These are phyloP conservation scores for Hygrophoropsis aurantiaca DNA, from an alignment of 768 basidiomycete species.

Conservation along the genomic window DNA sequence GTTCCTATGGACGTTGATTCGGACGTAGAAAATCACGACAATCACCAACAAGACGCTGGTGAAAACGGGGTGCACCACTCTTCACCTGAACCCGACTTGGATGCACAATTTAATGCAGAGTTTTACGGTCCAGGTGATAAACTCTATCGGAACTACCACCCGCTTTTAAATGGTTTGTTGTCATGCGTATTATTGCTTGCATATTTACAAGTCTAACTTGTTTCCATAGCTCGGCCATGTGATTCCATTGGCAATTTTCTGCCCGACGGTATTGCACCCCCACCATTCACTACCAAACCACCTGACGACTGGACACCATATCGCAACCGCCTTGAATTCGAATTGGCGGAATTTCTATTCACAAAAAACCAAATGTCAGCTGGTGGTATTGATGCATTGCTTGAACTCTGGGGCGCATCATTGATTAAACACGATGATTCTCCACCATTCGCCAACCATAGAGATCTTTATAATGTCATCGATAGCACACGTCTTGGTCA, in stretches of 20 bases:
- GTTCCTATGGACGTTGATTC: no score
- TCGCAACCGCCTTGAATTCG: constrained; percentile 10
- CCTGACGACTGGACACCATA: constrained; percentile 13
- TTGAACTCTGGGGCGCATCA: constrained; percentile 17
- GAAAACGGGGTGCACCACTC: no score
- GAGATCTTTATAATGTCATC: constrained; percentile 23
- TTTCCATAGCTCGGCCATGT: constrained; percentile 4
- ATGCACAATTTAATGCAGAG: no score
- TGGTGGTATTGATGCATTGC: constrained; percentile 14
- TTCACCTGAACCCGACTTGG: background rate
- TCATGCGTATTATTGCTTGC: no score
- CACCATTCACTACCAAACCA: background rate
- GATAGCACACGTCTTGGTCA: constrained; percentile 25
- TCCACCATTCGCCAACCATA: constrained; percentile 23
- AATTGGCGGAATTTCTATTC: constrained; percentile 20
- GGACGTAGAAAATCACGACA: no score
- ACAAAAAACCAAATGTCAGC: constrained; percentile 19
- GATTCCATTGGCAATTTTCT: constrained; percentile 3
- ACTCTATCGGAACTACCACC: constrained; percentile 6
- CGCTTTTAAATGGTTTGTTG: constrained; percentile 3
- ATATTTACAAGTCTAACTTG: background rate
- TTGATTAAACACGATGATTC: constrained; percentile 7
- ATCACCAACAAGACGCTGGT: no score
- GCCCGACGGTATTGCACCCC: background rate
- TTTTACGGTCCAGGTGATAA: constrained; percentile 4